Evolutionary conservation across 805 yeast genomes (phyloP), one percentile per base, ranked within the genome.

Genomic region (Suhomyces emberorum): DNA sequence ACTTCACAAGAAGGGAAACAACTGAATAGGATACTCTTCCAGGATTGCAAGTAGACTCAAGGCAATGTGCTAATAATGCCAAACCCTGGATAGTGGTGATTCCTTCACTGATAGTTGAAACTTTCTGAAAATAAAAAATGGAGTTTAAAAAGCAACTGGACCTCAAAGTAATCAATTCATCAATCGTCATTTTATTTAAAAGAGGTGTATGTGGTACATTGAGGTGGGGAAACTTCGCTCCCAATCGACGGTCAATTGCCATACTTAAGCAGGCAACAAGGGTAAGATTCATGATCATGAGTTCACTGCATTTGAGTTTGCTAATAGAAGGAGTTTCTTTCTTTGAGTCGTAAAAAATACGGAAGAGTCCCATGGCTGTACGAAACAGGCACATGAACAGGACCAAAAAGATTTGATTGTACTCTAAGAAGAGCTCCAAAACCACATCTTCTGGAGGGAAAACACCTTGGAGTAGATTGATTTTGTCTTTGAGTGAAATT

Each of bases 81-180:
- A 79, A 57, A 0, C 76, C 83, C 47, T 70, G 77, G 10, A 79
- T 56, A 2, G 80, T 70, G 28, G 58, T 58, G 0, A 74, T 34
- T 5, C 81, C 83, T 40, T 74, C 81, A 44, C 76, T 71, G 24
- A 71, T 50, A 2, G 74, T 60, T 6, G 71, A 56, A 7, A 77
- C 52, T 41, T 75, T 64, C 45, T 76, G 77, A 44, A 70, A 80
- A 49, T 76, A 81, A 47, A 58, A 74, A 16, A 79, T 52, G 0
- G 78, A 57, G 40, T 45, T 48, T 10, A 20, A 20, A 15, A 37
- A 28, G 25, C 25, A 20, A 15, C 21, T 37, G 8, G 30, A 19
- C 8, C 32, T 28, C 11, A 32, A 15, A 4, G 18, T 6, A 9
- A 22, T 21, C 15, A 36, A 21, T 15, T 32, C 31, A 7, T 31